phyloP scores from a whole-genome alignment of 2,329 filamentous ascomycete species.

The Trichoderma harzianum region DNA sequence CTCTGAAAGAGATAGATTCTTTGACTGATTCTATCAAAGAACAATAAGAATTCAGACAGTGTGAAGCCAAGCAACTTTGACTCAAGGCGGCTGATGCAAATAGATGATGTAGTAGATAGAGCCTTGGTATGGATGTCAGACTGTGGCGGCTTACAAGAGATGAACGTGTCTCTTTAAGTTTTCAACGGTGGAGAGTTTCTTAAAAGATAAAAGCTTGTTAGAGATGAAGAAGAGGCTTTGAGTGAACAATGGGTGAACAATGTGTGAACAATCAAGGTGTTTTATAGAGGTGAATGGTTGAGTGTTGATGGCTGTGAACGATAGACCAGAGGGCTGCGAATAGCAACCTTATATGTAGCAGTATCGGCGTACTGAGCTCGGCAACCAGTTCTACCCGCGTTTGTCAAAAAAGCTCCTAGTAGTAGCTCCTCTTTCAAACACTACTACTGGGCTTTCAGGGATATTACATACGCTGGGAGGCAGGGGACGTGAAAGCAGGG shows the following conservation, averaged over 20 bases:
- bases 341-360: conserved; percentile 8
- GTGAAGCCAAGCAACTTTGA: background rate
- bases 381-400: background rate
- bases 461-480: background rate
- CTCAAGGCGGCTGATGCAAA: background rate
- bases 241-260: background rate
- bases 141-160: conserved; percentile 13
- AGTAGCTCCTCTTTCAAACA: background rate
- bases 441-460: background rate
- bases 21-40: background rate
- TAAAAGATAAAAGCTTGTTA: background rate
- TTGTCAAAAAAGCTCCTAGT: conserved; percentile 1
- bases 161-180: conserved; percentile 3
- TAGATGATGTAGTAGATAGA: background rate
- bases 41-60: background rate
- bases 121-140: background rate
- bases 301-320: background rate
- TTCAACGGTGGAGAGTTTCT: background rate
- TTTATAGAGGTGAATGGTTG: background rate
- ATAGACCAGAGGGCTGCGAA: background rate
- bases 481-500: conserved; percentile 9
- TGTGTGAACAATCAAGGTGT: background rate
- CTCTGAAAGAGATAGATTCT: background rate
- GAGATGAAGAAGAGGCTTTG: background rate
- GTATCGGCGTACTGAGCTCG: background rate